Conservation (phyloP, 225 moss, liverwort and hornwort genomes). For the Thuidium tamariscinum region DNA sequence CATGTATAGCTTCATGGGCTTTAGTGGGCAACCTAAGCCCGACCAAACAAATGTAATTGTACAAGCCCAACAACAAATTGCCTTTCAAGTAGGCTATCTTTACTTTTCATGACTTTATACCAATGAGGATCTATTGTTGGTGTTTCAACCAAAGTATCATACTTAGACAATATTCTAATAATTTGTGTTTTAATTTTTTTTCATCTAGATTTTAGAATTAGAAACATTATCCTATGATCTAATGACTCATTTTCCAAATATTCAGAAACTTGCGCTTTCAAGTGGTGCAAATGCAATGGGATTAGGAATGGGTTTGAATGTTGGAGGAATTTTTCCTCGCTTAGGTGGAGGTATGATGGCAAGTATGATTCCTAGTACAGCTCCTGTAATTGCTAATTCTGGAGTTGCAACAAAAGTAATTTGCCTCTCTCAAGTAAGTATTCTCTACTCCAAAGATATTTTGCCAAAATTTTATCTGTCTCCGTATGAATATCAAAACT, state of each 20-base stretch:
- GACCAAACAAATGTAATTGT: constrained; percentile 83
- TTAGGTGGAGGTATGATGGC: constrained; percentile 55
- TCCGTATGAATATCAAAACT: neutral
- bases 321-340: constrained; percentile 33
- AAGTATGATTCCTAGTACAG: constrained; percentile 31
- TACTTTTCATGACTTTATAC: neutral
- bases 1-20: constrained; percentile 45
- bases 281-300: constrained; percentile 77
- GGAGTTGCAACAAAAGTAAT: constrained; percentile 71
- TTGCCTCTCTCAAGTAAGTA: constrained; percentile 66
- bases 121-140: neutral
- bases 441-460: neutral
- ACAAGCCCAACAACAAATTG: constrained; percentile 98
- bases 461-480: neutral
- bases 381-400: constrained; percentile 11
- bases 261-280: constrained; percentile 78
- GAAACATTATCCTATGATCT: neutral
- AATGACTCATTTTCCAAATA: neutral
- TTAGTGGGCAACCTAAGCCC: constrained; percentile 79
- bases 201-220: neutral
- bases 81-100: constrained; percentile 43
- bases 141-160: neutral
- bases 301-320: constrained; percentile 46
- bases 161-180: neutral
- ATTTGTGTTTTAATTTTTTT: neutral